Conservation (phyloP, 2,329 filamentous ascomycete genomes). For the Alternaria gaisen region DNA sequence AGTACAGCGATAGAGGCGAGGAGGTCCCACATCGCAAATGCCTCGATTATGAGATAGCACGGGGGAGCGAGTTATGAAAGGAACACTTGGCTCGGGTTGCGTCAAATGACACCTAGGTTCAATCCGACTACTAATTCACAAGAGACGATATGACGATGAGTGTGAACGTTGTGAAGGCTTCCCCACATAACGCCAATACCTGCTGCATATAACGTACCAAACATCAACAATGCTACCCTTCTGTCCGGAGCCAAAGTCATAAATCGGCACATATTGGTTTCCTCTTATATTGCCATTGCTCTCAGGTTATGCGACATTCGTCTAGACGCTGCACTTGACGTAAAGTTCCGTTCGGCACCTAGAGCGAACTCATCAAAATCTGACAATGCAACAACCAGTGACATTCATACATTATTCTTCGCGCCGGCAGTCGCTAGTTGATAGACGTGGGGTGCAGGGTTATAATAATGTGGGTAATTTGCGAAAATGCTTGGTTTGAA, state of each 20-base stretch:
- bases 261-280: too few relatives aligned
- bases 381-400: neutral
- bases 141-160: neutral
- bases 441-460: constrained; percentile 20
- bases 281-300: neutral
- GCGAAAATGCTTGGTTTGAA: constrained; percentile 34
- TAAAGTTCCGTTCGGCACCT: neutral
- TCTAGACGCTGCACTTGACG: neutral
- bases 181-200: neutral
- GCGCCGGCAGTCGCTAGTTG: neutral
- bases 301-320: neutral
- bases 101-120: neutral
- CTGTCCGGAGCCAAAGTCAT: neutral
- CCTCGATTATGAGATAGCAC: neutral
- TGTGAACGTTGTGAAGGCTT: neutral
- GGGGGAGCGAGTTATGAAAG: neutral
- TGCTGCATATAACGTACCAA: neutral
- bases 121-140: neutral
- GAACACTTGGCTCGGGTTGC: neutral
- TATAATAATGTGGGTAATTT: constrained; percentile 17
- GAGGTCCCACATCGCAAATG: constrained; percentile 23
- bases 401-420: neutral
- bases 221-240: neutral
- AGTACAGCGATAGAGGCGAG: constrained; percentile 12
- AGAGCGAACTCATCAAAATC: neutral